Base-by-base conservation (phyloP, 1,284 basidiomycete species). In the Exobasidium cylindrosporum region DNA sequence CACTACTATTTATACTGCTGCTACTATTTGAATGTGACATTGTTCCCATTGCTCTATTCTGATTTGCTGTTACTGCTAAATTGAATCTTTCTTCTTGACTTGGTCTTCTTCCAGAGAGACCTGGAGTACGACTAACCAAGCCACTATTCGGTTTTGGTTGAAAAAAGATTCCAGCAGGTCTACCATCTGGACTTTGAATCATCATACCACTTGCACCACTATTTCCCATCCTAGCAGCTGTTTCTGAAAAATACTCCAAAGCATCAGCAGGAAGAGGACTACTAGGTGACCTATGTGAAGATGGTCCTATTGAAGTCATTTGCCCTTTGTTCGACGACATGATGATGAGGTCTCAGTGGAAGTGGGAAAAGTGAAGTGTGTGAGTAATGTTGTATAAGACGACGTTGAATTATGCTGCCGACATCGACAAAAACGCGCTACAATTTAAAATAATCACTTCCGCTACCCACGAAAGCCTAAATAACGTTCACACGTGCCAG, bases 81-180 rank as follows among this genome's bases (percentile, higher is more conserved):
- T 14, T 35, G 17, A 31, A 49, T 57, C 32, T n/a, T 24, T 55
- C 54, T n/a, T 55, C 54, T 35, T n/a, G 17, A 32, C 54, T 55
- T 14, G 13, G 5, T 24, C 54, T 23, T 35, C 47, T 50, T 13
- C 61, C 55, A 0, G 67, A 66, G 5, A 62, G 43, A 5, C 69
- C 26, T 14, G 59, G 30, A 26, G 59, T 45, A 3, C 46, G 13
- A 14, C 24, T 57, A 14, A 54, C 58, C 10, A 43, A 54, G 24
- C 50, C 31, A 40, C 32, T 29, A 4, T 26, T 29, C 24, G 49
- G 43, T 17, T 14, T 54, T 4, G 95, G 95, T 70, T 94, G 89
- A 81, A 98, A 98, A 82, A 93, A 92, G 67, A 98, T 94, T 4
- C 92, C 94, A 23, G 91, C 87, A 0, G 92, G 90, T 66, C 92